Base-by-base conservation (phyloP, 208 protist species). In the Crithidia bombi region DNA sequence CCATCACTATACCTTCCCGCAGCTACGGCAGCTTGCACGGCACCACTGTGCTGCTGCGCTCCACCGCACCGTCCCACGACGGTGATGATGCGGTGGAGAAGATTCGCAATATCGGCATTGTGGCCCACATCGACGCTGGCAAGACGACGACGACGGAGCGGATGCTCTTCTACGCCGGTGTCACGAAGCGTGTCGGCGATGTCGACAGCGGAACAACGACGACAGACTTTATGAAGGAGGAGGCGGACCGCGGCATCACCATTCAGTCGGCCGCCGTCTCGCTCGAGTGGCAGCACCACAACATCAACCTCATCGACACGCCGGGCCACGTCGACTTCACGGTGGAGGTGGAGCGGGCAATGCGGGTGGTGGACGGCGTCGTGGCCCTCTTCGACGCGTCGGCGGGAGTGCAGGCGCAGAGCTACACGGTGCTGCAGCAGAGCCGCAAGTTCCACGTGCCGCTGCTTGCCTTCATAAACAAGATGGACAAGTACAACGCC, bases 241-340 rank as follows among this genome's bases (percentile, higher is more conserved):
- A 99, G 82, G 85, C 92, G 73, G 95, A 98, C 55, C 86, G 97
- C 32, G 98, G 98, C 21, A 99, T 99, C 67, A 99, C 98, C 0
- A 99, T 99, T 59, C 89, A 94, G 66, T 94, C 97, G 32, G 97
- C 98, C 6, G 94, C 96, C 1, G 96, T 98, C 21, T 92, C 93
- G 17, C 87, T 98, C 17, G 55, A 54, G 32, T 99, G 98, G 97
- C 69, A 57, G 19, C 75, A 81, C 7, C 73, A 96, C 65, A 33
- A 61, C 61, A 91, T 98, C 46, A 96, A 98, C 73, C 74, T 99
- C 1, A 98, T 99, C 57, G 98, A 99, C 86, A 98, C 98, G 0
- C 98, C 98, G 1, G 97, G 97, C 3, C 97, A 99, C 78, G 95
- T 98, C 14, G 98, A 99, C 79, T 99, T 99, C 62, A 98, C 95